Base-by-base conservation (phyloP, 2,329 filamentous ascomycete species). In the Cladosporium phlei region DNA sequence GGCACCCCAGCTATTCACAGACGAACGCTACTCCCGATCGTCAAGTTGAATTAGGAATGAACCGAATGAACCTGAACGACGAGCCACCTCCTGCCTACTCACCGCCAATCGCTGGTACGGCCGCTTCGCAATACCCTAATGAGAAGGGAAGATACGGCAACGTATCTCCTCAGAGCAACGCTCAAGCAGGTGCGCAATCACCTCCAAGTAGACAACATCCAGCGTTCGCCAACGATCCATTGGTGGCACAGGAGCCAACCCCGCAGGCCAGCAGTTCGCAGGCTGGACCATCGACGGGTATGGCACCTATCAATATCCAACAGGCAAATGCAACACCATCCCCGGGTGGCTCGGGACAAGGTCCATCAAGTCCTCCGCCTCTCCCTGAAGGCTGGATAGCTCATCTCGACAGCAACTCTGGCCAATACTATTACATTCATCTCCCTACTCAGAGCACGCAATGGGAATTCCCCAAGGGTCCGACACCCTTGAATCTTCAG, bases 391-490 rank as follows among this genome's bases (percentile, higher is more conserved):
- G 93, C 25, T 98, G 93, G 93, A 97, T 98, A 60, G 88, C 93
- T 16, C 93, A 97, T 65, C 76, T 97, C 4, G 93, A 98, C 64
- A 86, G 88, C 55, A 95, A 86, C 62, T 97, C 91, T 2, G 93
- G 93, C 1, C 91, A 97, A 63, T 98, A 97, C 68, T 98, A 98
- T 67, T 98, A 98, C 62, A 98, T 98, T 50, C 93, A 98, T 65
- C 76, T 98, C 22, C 86, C 90, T 1, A 90, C 88, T 0, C 93
- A 97, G 63, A 88, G 90, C 2, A 98, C 93, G 1, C 93, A 98
- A 64, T 98, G 93, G 93, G 93, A 98, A 61, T 97, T 97, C 56
- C 93, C 93, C 21, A 97, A 96, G 69, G 91, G 91, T 0, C 90
- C 90, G 0, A 95, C 88, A 19, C 91, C 91, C 1, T 75, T 96